Evolutionary conservation across 1,139 yeast genomes (phyloP).

Genomic region (Dujonia santamariae): DNA sequence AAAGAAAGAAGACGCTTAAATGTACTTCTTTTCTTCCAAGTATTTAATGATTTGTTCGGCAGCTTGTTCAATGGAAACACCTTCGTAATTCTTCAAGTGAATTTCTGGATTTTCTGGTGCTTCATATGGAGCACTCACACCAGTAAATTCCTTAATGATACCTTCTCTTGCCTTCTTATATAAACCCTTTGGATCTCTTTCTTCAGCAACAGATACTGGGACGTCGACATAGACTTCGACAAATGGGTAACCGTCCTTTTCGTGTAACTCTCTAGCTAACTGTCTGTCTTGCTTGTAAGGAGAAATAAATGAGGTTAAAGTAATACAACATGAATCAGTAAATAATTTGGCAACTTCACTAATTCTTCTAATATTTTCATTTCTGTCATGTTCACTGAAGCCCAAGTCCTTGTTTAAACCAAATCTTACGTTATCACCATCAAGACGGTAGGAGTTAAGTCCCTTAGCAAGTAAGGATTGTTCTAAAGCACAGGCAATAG

Average conservation of each 20-base stretch:
- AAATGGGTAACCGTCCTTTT: conserved; percentile 71
- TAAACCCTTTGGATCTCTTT: conserved; percentile 95
- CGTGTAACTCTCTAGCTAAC: conserved; percentile 81
- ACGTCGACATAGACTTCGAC: conserved; percentile 91
- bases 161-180: conserved; percentile 97
- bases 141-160: conserved; percentile 89
- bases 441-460: conserved; percentile 78
- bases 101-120: conserved; percentile 84
- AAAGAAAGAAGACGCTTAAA: conserved; percentile 17
- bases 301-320: conserved; percentile 87
- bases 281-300: conserved; percentile 86
- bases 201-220: conserved; percentile 89
- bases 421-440: conserved; percentile 92
- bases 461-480: conserved; percentile 69
- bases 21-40: conserved; percentile 53
- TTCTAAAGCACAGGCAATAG: conserved; percentile 93
- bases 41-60: conserved; percentile 72
- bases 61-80: conserved; percentile 72
- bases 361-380: conserved; percentile 91
- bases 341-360: conserved; percentile 89
- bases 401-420: conserved; percentile 95
- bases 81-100: conserved; percentile 67
- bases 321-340: conserved; percentile 82
- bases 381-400: conserved; percentile 85
- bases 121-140: conserved; percentile 94